phyloP scores from a whole-genome alignment of 306 rosid species.

The Cicer yamashitae region DNA sequence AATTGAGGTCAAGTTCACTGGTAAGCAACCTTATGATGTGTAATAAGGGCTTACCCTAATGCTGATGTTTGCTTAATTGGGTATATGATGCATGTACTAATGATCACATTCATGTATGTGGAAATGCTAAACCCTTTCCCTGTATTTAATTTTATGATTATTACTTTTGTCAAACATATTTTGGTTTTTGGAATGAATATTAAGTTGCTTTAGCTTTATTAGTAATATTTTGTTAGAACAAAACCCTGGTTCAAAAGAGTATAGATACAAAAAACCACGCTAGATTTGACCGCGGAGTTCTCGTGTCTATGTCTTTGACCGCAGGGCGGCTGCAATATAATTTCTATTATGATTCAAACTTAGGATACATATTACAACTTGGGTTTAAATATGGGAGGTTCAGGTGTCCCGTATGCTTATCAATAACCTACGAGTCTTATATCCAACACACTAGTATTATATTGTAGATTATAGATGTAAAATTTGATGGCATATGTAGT shows the following conservation, averaged over 20 bases:
- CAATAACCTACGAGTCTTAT: no score
- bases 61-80: background rate
- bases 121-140: slow-evolving; percentile 23
- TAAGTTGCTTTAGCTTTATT: background rate
- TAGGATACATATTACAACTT: no score
- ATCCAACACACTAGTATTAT: no score
- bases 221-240: background rate
- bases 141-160: slow-evolving; percentile 9
- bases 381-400: no score
- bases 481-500: background rate
- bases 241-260: no score
- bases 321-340: no score
- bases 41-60: background rate
- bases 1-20: slow-evolving; percentile 96
- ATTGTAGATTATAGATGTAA: background rate
- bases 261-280: no score
- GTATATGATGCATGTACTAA: background rate
- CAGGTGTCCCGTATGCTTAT: no score
- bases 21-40: slow-evolving; percentile 77
- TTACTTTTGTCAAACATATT: background rate
- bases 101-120: background rate
- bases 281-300: no score
- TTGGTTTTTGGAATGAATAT: slow-evolving; percentile 16
- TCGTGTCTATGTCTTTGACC: no score
- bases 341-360: no score